A percentile compares a stretch with the other conserved stretches of the same genome.
These are phyloP conservation scores for Lentinula sp. DNA, from an alignment of 768 basidiomycete species.

Conservation along the genomic window DNA sequence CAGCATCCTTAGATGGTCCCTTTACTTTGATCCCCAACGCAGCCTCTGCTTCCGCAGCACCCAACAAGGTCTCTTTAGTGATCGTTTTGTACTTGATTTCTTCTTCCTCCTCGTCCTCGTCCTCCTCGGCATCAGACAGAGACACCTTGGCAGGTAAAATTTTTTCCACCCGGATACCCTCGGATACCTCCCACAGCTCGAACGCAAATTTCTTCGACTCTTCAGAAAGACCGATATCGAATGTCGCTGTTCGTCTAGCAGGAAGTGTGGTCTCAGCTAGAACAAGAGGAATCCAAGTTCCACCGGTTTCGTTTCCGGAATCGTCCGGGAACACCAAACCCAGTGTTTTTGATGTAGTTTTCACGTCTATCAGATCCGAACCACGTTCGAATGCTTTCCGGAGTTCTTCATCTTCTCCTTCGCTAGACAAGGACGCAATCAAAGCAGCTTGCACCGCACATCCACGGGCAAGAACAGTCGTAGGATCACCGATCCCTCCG, in stretches of 20 bases:
- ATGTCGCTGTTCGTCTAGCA: constrained; percentile 49
- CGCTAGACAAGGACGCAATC: constrained; percentile 41
- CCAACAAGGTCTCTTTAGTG: constrained; percentile 48
- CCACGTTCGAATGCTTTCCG: constrained; percentile 36
- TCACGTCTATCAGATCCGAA: constrained; percentile 32
- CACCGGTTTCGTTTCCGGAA: constrained; percentile 41
- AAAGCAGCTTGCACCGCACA: constrained; percentile 70
- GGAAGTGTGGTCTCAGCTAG: constrained; percentile 70
- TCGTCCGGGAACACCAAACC: constrained; percentile 59
- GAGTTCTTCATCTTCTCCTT: constrained; percentile 46
- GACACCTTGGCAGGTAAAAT: constrained; percentile 40
- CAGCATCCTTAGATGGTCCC: constrained; percentile 32
- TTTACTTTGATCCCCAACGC: constrained; percentile 33
- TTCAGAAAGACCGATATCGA: constrained; percentile 48
- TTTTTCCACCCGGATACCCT: constrained; percentile 60
- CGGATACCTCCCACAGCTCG: constrained; percentile 76
- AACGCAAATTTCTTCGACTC: constrained; percentile 46
- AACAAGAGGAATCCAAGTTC: constrained; percentile 61
- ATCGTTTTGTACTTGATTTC: constrained; percentile 61
- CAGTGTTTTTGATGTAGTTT: constrained; percentile 57
- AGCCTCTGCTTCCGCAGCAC: constrained; percentile 34
- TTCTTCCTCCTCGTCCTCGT: constrained; percentile 54
- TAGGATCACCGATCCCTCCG: constrained; percentile 72
- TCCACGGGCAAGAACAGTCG: constrained; percentile 71
- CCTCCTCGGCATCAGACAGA: constrained; percentile 39